A percentile compares a stretch with the other conserved stretches of the same genome.
Conservation (phyloP, 73 alveolate species). For the Paramecium sexaurelia region DNA sequence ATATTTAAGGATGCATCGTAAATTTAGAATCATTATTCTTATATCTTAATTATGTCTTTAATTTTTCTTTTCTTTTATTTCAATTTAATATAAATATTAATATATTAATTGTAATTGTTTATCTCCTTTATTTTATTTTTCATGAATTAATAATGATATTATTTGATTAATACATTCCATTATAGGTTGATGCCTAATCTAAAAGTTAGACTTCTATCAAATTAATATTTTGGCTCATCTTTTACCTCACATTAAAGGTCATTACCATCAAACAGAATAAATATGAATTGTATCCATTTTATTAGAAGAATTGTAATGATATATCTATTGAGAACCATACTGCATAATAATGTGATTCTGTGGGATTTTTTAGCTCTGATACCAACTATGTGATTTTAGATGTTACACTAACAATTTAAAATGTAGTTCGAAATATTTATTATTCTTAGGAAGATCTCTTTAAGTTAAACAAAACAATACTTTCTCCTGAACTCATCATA, state of each 20-base stretch:
- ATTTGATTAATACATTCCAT: background rate
- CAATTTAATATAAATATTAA: no score
- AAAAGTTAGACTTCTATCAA: background rate
- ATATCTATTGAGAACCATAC: background rate
- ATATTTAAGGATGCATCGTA: no score
- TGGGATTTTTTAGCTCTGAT: background rate
- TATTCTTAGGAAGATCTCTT: background rate
- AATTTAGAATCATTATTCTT: no score
- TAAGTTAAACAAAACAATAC: background rate
- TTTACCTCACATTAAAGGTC: background rate
- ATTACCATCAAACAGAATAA: background rate
- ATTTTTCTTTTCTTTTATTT: background rate
- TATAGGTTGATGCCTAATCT: background rate
- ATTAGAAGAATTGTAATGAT: background rate
- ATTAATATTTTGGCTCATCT: background rate
- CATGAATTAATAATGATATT: background rate
- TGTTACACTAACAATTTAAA: background rate
- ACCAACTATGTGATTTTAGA: background rate
- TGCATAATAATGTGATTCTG: background rate
- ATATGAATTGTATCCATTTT: background rate
- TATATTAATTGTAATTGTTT: background rate
- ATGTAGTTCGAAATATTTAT: background rate
- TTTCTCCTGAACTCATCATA: background rate
- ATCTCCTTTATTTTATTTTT: background rate
- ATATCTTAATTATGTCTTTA: no score